Base-by-base conservation (phyloP, 257 asterid species). In the Solanum lycopersicoides region DNA sequence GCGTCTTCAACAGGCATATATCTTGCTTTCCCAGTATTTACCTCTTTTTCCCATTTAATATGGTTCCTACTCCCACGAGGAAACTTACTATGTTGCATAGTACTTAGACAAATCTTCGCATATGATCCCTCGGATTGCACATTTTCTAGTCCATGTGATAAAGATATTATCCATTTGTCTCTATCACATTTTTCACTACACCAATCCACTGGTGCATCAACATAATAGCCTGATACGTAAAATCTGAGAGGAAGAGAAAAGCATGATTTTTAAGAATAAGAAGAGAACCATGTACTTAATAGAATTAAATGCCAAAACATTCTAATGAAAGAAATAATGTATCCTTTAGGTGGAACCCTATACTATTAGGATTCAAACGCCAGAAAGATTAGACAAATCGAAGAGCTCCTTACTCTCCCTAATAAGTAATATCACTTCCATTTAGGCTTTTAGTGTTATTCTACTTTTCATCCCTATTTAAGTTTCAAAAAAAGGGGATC, bases 141-240 rank as follows among this genome's bases (percentile, higher is more conserved):
- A 32, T 37, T 90, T 7, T 4, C 86, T 14, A 21, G 75, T 73
- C 30, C 87, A 90, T 60, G 86, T 59, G 90, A 75, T 45, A 87
- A 42, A 35, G 88, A 86, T 82, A 63, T 50, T 39, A 66, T 34
- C 50, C 74, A 79, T 65, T 85, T 65, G 63, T 74, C 72, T 9
- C 25, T 71, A 68, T 76, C 88, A 73, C 95, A 95, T 59, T 88
- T 92, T 59, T 90, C 91, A 85, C 98, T 94, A 16, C 12, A 50
- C 97, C 98, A 95, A 45, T 85, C 89, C 9, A 65, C 60, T 30
- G 87, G 80, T 11, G 32, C 47, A 45, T 83, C 77, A 88, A 37
- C 86, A 69, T 13, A 56, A 59, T 2, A 28, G 50, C 56, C 65
- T 82, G 82, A 74, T 92, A 90, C 88, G 89, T 97, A 95, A 88